A percentile compares a stretch with the other conserved stretches of the same genome.
These are phyloP conservation scores for Colletotrichum tamarilloi DNA, from an alignment of 2,329 filamentous ascomycete species.

Conservation along the genomic window DNA sequence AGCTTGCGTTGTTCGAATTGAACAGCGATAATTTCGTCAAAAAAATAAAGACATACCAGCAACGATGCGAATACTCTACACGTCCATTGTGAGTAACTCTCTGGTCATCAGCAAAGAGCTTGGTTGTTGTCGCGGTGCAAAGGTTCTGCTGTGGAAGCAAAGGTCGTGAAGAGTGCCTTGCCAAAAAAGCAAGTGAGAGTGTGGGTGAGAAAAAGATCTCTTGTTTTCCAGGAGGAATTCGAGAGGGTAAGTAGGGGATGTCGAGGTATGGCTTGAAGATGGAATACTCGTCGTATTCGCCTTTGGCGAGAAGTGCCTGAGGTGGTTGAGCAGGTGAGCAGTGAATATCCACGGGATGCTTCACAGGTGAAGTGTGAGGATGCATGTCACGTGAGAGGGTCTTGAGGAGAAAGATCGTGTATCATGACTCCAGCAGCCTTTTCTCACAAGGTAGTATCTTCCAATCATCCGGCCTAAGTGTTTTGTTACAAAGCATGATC, in stretches of 20 bases:
- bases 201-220: background rate
- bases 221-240: background rate
- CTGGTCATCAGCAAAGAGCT: background rate
- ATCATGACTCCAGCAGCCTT: background rate
- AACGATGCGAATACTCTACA: background rate
- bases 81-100: background rate
- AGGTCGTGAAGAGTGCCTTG: background rate
- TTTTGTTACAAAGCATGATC: background rate
- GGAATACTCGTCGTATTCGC: background rate
- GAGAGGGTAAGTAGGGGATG: background rate
- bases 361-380: background rate
- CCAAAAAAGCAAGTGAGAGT: background rate
- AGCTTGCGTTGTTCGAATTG: background rate
- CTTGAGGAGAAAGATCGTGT: background rate
- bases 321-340: background rate
- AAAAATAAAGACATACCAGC: background rate
- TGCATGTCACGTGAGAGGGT: background rate
- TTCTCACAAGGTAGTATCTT: background rate
- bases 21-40: background rate
- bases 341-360: background rate
- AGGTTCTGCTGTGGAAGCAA: background rate
- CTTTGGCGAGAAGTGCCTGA: background rate
- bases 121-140: background rate
- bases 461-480: too few relatives aligned
- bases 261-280: background rate